Conservation (phyloP, 202 grass and related monocot species). For the Eragrostis tef region DNA sequence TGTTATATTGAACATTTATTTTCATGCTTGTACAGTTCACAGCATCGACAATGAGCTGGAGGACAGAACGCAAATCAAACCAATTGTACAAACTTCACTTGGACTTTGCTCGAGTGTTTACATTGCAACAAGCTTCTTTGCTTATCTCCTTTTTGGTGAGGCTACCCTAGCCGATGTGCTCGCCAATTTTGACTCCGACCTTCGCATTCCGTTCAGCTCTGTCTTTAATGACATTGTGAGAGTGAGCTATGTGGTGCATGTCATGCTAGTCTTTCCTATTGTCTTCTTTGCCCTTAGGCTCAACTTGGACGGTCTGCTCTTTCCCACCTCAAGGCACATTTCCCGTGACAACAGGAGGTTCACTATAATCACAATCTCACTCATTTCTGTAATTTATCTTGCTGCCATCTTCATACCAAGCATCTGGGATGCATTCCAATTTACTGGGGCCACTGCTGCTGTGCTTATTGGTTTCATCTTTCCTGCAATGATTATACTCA, state of each 20-base stretch:
- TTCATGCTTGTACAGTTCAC: conserved; percentile 70
- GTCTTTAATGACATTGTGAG: conserved; percentile 80
- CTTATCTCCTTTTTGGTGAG: conserved; percentile 92
- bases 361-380: conserved; percentile 59
- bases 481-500: conserved; percentile 84
- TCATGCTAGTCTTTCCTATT: conserved; percentile 98
- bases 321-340: conserved; percentile 67
- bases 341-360: conserved; percentile 72
- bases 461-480: conserved; percentile 93
- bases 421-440: conserved; percentile 97
- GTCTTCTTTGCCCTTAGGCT: conserved; percentile 85
- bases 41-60: conserved; percentile 80
- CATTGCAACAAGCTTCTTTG: conserved; percentile 83
- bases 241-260: conserved; percentile 91
- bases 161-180: conserved; percentile 81
- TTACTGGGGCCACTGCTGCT: conserved; percentile 84
- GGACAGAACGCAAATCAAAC: conserved; percentile 64
- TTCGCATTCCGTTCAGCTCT: conserved; percentile 74
- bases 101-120: conserved; percentile 86
- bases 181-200: conserved; percentile 76
- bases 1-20: conserved; percentile 15
- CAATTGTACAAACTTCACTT: conserved; percentile 77
- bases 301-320: conserved; percentile 84
- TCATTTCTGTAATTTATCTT: conserved; percentile 68
- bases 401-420: conserved; percentile 88